Percentiles rank a stretch among this genome's conserved stretches.
These are phyloP conservation scores for Aspergillus sp. DNA, from an alignment of 2,329 filamentous ascomycete species.

Conservation along the genomic window DNA sequence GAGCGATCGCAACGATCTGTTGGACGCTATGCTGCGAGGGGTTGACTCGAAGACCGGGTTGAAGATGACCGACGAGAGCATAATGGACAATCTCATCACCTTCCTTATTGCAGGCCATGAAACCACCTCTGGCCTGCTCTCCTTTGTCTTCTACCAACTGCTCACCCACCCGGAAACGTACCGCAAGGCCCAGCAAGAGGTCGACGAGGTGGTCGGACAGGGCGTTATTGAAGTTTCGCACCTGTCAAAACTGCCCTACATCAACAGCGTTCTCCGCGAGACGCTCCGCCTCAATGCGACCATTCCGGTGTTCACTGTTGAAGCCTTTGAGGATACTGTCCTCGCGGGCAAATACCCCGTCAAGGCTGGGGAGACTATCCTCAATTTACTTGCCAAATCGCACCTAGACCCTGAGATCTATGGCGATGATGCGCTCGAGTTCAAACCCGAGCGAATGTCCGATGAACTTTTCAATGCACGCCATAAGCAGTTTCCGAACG, in stretches of 20 bases:
- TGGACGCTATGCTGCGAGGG: slow-evolving; percentile 68
- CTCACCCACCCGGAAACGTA: slow-evolving; percentile 62
- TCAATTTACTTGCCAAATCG: slow-evolving; percentile 52
- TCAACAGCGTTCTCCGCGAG: slow-evolving; percentile 35
- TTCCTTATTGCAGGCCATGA: slow-evolving; percentile 72
- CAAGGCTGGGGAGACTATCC: slow-evolving; percentile 51
- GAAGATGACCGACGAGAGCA: slow-evolving; percentile 55
- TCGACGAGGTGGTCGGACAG: slow-evolving; percentile 63
- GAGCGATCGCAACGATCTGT: slow-evolving; percentile 47
- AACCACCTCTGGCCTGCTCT: slow-evolving; percentile 67
- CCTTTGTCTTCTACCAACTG: slow-evolving; percentile 65
- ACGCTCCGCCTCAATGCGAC: slow-evolving; percentile 3
- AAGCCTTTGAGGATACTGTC: neutral
- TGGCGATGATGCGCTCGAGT: slow-evolving; percentile 64
- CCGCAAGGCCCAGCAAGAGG: slow-evolving; percentile 64
- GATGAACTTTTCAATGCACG: slow-evolving; percentile 59
- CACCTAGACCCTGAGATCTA: slow-evolving; percentile 66
- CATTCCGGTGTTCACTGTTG: neutral
- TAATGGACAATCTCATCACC: slow-evolving; percentile 66
- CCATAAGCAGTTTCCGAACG: slow-evolving; percentile 61
- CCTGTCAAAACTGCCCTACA: slow-evolving; percentile 64
- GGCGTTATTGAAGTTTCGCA: slow-evolving; percentile 60
- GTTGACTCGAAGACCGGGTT: slow-evolving; percentile 67
- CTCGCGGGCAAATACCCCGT: slow-evolving; percentile 62
- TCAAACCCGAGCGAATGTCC: slow-evolving; percentile 70